Base-by-base conservation (phyloP, 2,329 filamentous ascomycete genomes). In the Xylariaceae sp. region DNA sequence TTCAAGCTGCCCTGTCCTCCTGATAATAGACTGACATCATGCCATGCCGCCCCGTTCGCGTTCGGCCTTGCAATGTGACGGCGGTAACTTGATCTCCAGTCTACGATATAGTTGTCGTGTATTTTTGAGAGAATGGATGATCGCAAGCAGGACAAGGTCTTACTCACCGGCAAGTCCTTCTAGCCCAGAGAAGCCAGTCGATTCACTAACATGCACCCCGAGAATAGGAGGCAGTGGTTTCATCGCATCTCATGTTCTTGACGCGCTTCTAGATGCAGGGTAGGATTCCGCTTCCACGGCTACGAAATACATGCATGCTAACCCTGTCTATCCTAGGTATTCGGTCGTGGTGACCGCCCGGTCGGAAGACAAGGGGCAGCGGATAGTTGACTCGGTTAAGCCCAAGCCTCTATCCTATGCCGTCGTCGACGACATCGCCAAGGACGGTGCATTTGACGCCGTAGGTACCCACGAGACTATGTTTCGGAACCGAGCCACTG, bases 391-490 rank as follows among this genome's bases (percentile, higher is more conserved):
- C 2, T 68, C 68, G 0, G 59, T 73, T 22, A 57, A 62, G 0
- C 53, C 63, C 19, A 63, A 51, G 4, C 64, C 31, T 2, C 42
- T 72, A 2, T 62, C 65, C 2, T 71, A 66, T 39, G 65, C 58
- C 28, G 76, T 91, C 45, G 85, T 94, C 11, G 73, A 79, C 37
- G 85, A 94, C 50, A 82, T 94, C 49, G 82, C 83, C 0, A 59
- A 79, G 47, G 73, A 80, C 17, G 77, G 76, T 15, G 86, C 85
- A 18, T 94, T 93, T 51, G 77, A 85, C 43, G 64, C 76, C 46
- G 76, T 66, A 35, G 43, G 53, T 39, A 2, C 15, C 28, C 9
- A 11, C 22, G 22, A 26, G 22, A n/a, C n/a, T n/a, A n/a, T n/a
- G n/a, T n/a, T n/a, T 28, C 34, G 3, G 6, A 12, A 30, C 33